Base-by-base conservation (phyloP, 192 early-diverging fungal species). In the Backusella morwellensis region DNA sequence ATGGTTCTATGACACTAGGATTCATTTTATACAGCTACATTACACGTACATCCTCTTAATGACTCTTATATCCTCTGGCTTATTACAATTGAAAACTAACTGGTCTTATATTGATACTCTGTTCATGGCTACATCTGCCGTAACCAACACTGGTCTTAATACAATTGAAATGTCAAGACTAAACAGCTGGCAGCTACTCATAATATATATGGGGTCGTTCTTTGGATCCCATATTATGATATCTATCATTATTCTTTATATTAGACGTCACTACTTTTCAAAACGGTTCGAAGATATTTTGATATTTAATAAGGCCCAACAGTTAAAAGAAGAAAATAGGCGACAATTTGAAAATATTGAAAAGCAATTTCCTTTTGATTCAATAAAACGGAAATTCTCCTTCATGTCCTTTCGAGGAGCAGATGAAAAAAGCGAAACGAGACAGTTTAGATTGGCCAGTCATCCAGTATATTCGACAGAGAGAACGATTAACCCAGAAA, bases 1-100 rank as follows among this genome's bases (percentile, higher is more conserved):
- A 36, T 54, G 52, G 42, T 77, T 76, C 26, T 82, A 75, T 66
- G 29, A 73, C 35, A 72, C 75, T 6, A 69, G 74, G 32, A 70
- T 82, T 42, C 81, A 82, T 54, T 82, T 82, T 70, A 36, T 82
- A 19, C 70, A 82, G n/a, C 67, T 82, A 17, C 81, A 82, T n/a
- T 82, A 82, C 52, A 42, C 38, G 6, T 82, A 82, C 23, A 79
- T 82, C 19, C 14, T 72, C 17, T 29, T 73, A 9, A 34, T 82
- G 12, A 73, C 50, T 59, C 74, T 82, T 4, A 29, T 79, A 19
- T 74, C 70, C 35, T 79, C 81, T 0, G 75, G 41, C 3, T 78
- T 75, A 34, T 73, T 73, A 59, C 73, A 82, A 72, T 47, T 77
- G 8, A 77, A 73, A 1, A 68, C 74, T n/a, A 36, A 41, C 6